These are phyloP conservation scores for Vigna reflexopilosa DNA, from an alignment of 306 rosid genomes.

Conservation along the genomic window DNA sequence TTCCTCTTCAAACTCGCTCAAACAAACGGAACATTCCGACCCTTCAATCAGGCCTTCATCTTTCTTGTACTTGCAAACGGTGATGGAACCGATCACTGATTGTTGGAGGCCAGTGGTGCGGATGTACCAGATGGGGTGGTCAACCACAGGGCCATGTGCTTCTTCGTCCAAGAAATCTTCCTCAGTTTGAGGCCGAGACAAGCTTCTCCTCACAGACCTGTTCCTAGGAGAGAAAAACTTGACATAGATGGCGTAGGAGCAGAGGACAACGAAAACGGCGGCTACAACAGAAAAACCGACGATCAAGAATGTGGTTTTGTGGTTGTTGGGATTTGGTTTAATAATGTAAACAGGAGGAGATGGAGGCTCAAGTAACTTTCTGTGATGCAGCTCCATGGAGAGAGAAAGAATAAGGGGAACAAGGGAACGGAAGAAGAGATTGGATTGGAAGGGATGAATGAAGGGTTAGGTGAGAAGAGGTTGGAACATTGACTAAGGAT, in stretches of 20 bases:
- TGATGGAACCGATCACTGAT: constrained; percentile 64
- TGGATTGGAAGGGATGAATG: neutral
- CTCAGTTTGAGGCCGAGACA: constrained; percentile 26
- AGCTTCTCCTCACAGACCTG: constrained; percentile 36
- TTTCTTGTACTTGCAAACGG: constrained; percentile 63
- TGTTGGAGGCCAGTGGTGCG: constrained; percentile 75
- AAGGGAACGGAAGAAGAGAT: constrained; percentile 24
- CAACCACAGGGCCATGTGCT: constrained; percentile 55
- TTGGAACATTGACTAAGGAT: constrained; percentile 42
- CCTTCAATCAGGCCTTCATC: constrained; percentile 82
- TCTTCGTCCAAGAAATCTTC: constrained; percentile 58
- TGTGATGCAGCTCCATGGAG: constrained; percentile 47
- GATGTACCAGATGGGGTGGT: constrained; percentile 86
- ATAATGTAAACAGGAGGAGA: neutral
- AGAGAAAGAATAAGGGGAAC: constrained; percentile 22
- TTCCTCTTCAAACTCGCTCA: constrained; percentile 79
- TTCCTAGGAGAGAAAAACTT: constrained; percentile 42
- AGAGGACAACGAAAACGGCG: constrained; percentile 44
- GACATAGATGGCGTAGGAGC: constrained; percentile 55
- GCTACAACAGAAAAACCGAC: constrained; percentile 37
- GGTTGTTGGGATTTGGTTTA: neutral
- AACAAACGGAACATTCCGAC: constrained; percentile 82
- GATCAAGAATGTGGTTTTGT: constrained; percentile 29
- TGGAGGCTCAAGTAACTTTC: constrained; percentile 41
- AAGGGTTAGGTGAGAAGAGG: neutral